These are phyloP conservation scores for Colletotrichum ledebouriae DNA, from an alignment of 2,329 filamentous ascomycete species.

Conservation along the genomic window DNA sequence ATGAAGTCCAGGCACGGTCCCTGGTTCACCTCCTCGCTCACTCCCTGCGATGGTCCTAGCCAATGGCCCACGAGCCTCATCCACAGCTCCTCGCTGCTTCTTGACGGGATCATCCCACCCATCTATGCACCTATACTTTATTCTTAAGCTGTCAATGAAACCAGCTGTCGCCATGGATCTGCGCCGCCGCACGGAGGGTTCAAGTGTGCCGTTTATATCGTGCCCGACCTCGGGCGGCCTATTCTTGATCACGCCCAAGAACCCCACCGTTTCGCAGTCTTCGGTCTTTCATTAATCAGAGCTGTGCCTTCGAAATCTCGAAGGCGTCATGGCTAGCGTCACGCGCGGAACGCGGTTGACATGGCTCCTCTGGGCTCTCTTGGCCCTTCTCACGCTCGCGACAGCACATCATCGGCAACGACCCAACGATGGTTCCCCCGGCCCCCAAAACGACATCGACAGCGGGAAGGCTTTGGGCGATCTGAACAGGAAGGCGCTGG, in stretches of 20 bases:
- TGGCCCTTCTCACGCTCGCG: not conserved
- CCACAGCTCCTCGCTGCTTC: not conserved
- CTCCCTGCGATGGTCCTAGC: not conserved
- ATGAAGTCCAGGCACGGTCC: constrained; percentile 10
- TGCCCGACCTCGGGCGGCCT: not conserved
- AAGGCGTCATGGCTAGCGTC: constrained; percentile 24
- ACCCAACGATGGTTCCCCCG: too few relatives aligned
- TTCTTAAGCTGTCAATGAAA: not conserved
- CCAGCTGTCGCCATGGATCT: constrained; percentile 16
- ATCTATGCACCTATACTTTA: constrained; percentile 33
- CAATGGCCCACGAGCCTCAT: constrained; percentile 5
- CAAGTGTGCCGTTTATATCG: constrained; percentile 25
- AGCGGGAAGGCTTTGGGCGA: constrained; percentile 24
- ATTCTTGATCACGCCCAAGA: not conserved
- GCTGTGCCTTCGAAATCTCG: too few relatives aligned
- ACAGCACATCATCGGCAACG: not conserved
- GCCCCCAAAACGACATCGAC: constrained; percentile 10
- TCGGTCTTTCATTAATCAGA: not conserved
- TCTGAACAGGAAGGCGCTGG: constrained; percentile 14
- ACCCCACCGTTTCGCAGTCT: too few relatives aligned
- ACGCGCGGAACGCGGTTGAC: constrained; percentile 18
- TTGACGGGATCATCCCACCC: constrained; percentile 6
- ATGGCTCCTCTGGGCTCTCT: not conserved
- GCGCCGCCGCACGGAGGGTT: not conserved
- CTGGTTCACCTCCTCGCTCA: not conserved